These are phyloP conservation scores for Mucor plumbeus DNA, from an alignment of 371 early-diverging fungal genomes.

Conservation along the genomic window DNA sequence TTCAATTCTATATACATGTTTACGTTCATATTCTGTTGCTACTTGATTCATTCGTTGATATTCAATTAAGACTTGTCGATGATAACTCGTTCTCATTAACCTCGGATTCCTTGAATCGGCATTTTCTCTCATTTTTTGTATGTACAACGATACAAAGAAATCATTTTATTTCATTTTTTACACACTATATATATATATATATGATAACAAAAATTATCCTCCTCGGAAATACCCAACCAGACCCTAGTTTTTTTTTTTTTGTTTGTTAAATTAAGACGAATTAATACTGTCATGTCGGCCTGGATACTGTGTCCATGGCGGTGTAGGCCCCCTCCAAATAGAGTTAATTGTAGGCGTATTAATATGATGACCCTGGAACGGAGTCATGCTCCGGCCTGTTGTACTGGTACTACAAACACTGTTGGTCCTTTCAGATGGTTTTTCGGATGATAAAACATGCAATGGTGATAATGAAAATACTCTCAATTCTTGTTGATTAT, in stretches of 20 bases:
- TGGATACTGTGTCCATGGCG: conserved; percentile 31
- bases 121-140: not conserved
- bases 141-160: not conserved
- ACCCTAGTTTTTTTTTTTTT: not conserved
- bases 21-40: conserved; percentile 38
- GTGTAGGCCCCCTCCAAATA: conserved; percentile 34
- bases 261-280: conserved; percentile 4
- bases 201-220: not conserved
- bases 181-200: not conserved
- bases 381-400: conserved; percentile 9
- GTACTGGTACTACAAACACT: not conserved
- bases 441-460: not conserved
- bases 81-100: conserved; percentile 10
- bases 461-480: conserved; percentile 28
- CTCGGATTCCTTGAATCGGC: not conserved
- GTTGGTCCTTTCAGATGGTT: not conserved
- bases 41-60: conserved; percentile 33
- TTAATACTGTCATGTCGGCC: conserved; percentile 4
- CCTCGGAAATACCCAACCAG: not conserved
- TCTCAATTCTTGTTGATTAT: not conserved
- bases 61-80: conserved; percentile 30
- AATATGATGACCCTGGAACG: conserved; percentile 8
- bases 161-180: not conserved
- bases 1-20: conserved; percentile 46
- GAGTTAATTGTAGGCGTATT: not conserved